Percentiles rank a stretch among this genome's conserved stretches.
phyloP scores from a whole-genome alignment of 1,139 yeast genomes.

The Dujonia santamariae region DNA sequence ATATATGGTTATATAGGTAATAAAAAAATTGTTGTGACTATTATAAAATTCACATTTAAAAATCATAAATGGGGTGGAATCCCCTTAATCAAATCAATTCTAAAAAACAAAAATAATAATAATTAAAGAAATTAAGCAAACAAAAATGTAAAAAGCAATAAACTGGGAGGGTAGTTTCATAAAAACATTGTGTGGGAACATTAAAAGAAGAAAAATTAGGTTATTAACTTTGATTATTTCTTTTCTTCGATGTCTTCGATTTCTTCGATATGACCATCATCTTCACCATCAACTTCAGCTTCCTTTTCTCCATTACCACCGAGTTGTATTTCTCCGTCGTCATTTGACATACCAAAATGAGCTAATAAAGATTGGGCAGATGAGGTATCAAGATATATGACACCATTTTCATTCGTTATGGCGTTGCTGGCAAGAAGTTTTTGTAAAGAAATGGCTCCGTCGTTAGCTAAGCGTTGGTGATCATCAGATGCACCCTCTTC shows the following conservation, averaged over 20 bases:
- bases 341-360: conserved; percentile 44
- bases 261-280: conserved; percentile 9
- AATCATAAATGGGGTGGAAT: too few species aligned
- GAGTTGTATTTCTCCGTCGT: conserved; percentile 16
- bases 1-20: too few species aligned
- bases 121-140: too few species aligned
- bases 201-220: too few species aligned
- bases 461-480: conserved; percentile 17
- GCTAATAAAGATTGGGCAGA: conserved; percentile 50
- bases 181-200: too few species aligned
- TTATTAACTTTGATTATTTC: conserved; percentile 2
- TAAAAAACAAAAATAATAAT: too few species aligned
- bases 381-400: conserved; percentile 49
- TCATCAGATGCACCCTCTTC: conserved; percentile 23
- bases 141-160: too few species aligned
- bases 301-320: conserved; percentile 18
- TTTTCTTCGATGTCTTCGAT: conserved; percentile 3
- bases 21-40: too few species aligned
- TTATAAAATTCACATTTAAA: too few species aligned
- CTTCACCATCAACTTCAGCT: conserved; percentile 26
- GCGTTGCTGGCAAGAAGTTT: conserved; percentile 51
- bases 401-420: conserved; percentile 55
- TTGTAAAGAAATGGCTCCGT: conserved; percentile 49
- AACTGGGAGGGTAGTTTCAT: too few species aligned
- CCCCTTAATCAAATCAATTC: too few species aligned